Evolutionary conservation across 177 flowering plant genomes (phyloP), one percentile per base, ranked within the genome.

Genomic region (Tripterygium wilfordii): DNA sequence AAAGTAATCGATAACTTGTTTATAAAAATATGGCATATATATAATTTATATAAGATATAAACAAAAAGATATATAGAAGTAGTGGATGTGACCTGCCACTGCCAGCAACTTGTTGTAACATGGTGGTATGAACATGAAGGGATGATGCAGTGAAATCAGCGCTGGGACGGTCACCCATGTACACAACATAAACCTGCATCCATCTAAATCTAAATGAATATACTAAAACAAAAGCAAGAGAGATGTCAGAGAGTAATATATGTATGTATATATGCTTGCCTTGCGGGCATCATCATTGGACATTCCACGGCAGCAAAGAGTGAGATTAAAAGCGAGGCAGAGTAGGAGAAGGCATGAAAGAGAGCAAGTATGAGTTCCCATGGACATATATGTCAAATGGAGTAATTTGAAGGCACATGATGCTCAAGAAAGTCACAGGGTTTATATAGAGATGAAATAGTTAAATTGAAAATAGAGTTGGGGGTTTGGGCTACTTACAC

Each of bases 161-260:
- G n/a, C 28, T 36, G 4, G 42, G 50, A 4, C 3, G 52, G 33
- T 57, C 55, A 12, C 68, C 68, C 59, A 63, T 47, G 37, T 63
- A 63, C 23, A 52, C 62, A 32, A 57, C 42, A 52, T 63, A 63
- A 0, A 19, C 39, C 66, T 62, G 57, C 43, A 25, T 48, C 38
- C 18, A 9, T 30, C n/a, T n/a, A n/a, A 18, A 22, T 15, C 24
- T 42, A 19, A 14, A 29, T n/a, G 14, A 33, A 8, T 33, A 6
- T 33, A 5, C 4, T 3, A 6, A 33, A 3, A 33, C 9, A 12
- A 33, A 33, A 8, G n/a, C 37, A 10, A 5, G 14, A 33, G 14
- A 33, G 3, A 33, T 14, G 14, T 8, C 9, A 5, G 3, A 3
- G 14, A 33, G 5, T 14, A 33, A 14, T 3, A 33, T 3, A n/a